Evolutionary conservation across 225 moss, liverwort and hornwort genomes (phyloP).

Genomic region (Physcomitrellopsis africana): DNA sequence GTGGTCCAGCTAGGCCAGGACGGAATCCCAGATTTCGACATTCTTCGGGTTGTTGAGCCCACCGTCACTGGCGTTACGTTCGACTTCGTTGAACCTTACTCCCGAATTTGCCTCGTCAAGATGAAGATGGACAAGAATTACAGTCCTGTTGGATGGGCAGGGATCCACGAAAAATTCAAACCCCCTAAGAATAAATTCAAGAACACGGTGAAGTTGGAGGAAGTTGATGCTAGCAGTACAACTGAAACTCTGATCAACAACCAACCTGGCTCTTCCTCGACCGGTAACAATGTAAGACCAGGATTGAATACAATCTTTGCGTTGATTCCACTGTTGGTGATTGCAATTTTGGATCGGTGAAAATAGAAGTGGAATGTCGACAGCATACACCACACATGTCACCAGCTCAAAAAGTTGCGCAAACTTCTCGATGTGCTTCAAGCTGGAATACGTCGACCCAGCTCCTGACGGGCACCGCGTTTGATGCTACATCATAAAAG

Average conservation of each 20-base stretch:
- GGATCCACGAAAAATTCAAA: conserved; percentile 33
- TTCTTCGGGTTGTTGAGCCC: conserved; percentile 32
- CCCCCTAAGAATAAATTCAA: conserved; percentile 36
- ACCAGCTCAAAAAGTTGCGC: not conserved
- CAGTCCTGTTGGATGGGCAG: conserved; percentile 33
- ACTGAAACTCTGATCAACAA: not conserved
- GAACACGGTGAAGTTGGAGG: not conserved
- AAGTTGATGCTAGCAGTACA: not conserved
- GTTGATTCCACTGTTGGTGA: not conserved
- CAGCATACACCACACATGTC: not conserved
- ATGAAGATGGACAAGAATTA: conserved; percentile 47
- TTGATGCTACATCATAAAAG: not conserved
- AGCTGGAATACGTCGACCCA: not conserved
- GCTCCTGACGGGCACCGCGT: rapidly evolving
- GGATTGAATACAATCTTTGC: not conserved
- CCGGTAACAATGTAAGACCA: not conserved
- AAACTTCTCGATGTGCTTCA: not conserved
- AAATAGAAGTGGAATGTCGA: not conserved
- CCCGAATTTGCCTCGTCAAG: conserved; percentile 45
- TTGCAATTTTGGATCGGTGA: conserved; percentile 8
- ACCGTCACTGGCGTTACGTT: conserved; percentile 25
- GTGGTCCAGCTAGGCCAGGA: conserved; percentile 34
- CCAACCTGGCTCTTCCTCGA: not conserved
- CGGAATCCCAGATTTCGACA: conserved; percentile 22
- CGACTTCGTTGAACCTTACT: conserved; percentile 43